Conservation (phyloP, 768 basidiomycete species). For the Trametes coccinea region DNA sequence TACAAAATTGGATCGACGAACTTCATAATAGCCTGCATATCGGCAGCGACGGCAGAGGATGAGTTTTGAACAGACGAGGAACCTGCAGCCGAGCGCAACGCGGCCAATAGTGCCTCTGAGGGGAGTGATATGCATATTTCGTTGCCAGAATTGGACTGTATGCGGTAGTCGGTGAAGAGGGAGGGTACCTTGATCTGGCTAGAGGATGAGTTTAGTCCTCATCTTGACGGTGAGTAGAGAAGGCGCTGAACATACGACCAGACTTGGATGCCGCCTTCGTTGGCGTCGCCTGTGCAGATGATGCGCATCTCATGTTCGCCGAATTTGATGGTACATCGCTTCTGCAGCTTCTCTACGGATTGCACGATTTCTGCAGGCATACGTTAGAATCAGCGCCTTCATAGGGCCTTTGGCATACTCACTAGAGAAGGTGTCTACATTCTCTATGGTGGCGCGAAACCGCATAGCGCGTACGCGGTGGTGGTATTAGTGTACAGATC, state of each 20-base stretch:
- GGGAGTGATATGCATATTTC: constrained; percentile 75
- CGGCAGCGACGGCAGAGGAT: constrained; percentile 47
- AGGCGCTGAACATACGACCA: constrained; percentile 58
- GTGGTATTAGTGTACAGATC: background rate
- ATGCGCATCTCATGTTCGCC: constrained; percentile 73
- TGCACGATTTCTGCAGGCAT: constrained; percentile 65
- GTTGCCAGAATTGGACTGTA: constrained; percentile 84
- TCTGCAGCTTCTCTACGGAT: constrained; percentile 80
- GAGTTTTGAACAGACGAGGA: constrained; percentile 29
- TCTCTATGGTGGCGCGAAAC: constrained; percentile 60
- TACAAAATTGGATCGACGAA: background rate
- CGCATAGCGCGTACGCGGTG: constrained; percentile 43
- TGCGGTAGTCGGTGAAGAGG: constrained; percentile 75
- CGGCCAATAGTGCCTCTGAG: constrained; percentile 72
- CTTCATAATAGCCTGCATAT: constrained; percentile 75
- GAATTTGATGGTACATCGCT: constrained; percentile 81
- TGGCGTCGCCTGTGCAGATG: constrained; percentile 79
- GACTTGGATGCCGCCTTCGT: constrained; percentile 84
- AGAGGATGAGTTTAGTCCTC: background rate
- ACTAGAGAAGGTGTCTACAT: constrained; percentile 50
- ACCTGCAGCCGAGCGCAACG: constrained; percentile 55
- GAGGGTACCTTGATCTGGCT: constrained; percentile 68
- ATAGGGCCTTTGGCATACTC: background rate
- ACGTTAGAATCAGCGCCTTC: background rate
- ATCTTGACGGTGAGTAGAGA: background rate